phyloP scores from a whole-genome alignment of 768 basidiomycete species.

The Hydnomerulius pinastri region DNA sequence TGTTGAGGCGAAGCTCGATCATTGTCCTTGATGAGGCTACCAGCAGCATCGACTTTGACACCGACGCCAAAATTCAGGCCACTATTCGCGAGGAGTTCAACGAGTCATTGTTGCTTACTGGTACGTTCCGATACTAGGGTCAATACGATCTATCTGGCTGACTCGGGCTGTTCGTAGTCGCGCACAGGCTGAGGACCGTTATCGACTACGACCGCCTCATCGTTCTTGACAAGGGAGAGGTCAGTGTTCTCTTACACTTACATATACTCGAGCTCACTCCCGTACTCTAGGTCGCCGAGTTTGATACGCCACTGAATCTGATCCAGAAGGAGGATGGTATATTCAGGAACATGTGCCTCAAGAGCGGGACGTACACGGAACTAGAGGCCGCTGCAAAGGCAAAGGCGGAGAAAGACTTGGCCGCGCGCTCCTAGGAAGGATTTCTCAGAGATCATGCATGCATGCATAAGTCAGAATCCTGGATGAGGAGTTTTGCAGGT shows the following conservation, averaged over 20 bases:
- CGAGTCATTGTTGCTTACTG: slow-evolving; percentile 69
- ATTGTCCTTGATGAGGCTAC: slow-evolving; percentile 85
- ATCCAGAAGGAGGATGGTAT: slow-evolving; percentile 63
- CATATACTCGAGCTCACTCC: background rate
- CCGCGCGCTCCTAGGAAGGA: background rate
- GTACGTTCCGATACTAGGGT: slow-evolving; percentile 38
- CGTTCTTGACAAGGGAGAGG: slow-evolving; percentile 59
- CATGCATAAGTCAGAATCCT: too few species aligned
- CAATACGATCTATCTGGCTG: background rate
- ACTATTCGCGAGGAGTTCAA: slow-evolving; percentile 87
- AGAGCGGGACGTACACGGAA: slow-evolving; percentile 66
- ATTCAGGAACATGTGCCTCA: slow-evolving; percentile 70
- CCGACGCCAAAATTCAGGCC: slow-evolving; percentile 87
- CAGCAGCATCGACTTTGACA: slow-evolving; percentile 83
- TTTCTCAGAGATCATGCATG: background rate
- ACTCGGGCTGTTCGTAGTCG: slow-evolving; percentile 38
- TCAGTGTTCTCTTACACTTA: slow-evolving; percentile 26
- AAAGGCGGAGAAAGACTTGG: slow-evolving; percentile 22
- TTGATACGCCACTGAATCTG: slow-evolving; percentile 72
- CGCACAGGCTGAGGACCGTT: slow-evolving; percentile 74
- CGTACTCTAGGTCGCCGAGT: slow-evolving; percentile 49
- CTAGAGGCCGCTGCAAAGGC: slow-evolving; percentile 60
- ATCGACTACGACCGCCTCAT: slow-evolving; percentile 82
- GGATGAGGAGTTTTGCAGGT: too few species aligned
- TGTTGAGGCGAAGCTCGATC: slow-evolving; percentile 69